Evolutionary conservation across 176 grass and related monocot genomes (phyloP), one percentile per base, ranked within the genome.

Genomic region (Zoysia japonica): DNA sequence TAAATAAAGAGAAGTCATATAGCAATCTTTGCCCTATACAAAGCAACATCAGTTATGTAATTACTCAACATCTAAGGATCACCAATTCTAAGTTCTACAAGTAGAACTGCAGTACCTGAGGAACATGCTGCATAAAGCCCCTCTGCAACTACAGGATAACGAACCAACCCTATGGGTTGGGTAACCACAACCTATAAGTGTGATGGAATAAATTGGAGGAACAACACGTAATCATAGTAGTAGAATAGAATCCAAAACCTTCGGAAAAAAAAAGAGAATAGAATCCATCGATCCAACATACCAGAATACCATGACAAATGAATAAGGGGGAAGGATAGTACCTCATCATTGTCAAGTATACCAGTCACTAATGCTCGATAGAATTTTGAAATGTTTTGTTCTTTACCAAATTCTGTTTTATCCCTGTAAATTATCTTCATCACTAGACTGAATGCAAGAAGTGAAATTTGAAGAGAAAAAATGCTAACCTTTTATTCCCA

Each of bases 91-190:
- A 15, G 43, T 62, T 82, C 28, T n/a, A 48, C 6, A 11, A 39
- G 12, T 68, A 59, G 35, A 69, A 39, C 51, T 47, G 45, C 68
- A 78, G 45, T 85, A 92, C 92, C 92, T 89, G 87, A 92, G 71
- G 92, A 89, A 85, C 87, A 90, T 63, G 95, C 89, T 37, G 86
- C 83, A 81, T 90, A 92, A 85, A 97, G 89, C 12, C 95, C 92
- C 55, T 88, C 88, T 61, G 92, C 89, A 71, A 97, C 91, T 62
- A 87, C 89, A 67, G 85, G 83, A 88, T 97, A 97, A 86, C 81
- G 78, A 78, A 97, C 81, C 76, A 88, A 71, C 51, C 92, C 95
- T 72, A 94, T 94, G 11, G 95, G 92, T 52, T 97, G 95, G 16
- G 84, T 94, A 80, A 97, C 72, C 62, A 87, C 70, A 85, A 83